Evolutionary conservation across 345 rosid genomes (phyloP).

Genomic region (Brassica nigra): DNA sequence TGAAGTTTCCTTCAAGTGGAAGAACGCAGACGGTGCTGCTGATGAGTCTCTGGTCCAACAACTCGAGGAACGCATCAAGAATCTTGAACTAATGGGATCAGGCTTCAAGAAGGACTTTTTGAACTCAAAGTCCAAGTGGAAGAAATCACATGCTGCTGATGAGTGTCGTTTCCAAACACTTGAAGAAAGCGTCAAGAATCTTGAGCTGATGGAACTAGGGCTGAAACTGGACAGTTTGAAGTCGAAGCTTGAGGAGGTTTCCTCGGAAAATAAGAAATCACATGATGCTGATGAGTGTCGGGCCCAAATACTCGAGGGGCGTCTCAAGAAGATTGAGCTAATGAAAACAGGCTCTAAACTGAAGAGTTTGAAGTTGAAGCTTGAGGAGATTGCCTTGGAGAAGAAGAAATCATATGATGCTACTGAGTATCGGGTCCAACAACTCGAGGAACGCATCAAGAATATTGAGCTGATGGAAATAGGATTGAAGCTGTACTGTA

Average conservation of each 20-base stretch:
- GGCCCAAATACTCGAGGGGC: neutral
- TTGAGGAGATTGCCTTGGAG: neutral
- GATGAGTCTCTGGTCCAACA: neutral
- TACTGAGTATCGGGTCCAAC: neutral
- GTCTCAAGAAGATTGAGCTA: neutral
- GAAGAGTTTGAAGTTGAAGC: neutral
- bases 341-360: neutral
- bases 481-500: neutral
- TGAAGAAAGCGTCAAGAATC: neutral
- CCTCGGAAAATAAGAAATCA: neutral
- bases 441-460: neutral
- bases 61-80: conserved; percentile 18
- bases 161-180: neutral
- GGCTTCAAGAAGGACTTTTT: neutral
- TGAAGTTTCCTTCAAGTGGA: neutral
- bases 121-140: neutral
- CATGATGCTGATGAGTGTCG: neutral
- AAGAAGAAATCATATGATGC: neutral
- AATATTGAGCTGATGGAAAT: neutral
- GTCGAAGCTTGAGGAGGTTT: neutral
- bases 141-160: neutral
- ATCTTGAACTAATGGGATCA: neutral
- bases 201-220: neutral
- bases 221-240: neutral
- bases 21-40: neutral